These are phyloP conservation scores for Sclerotinia subarctica DNA, from an alignment of 2,329 filamentous ascomycete genomes.

Conservation along the genomic window DNA sequence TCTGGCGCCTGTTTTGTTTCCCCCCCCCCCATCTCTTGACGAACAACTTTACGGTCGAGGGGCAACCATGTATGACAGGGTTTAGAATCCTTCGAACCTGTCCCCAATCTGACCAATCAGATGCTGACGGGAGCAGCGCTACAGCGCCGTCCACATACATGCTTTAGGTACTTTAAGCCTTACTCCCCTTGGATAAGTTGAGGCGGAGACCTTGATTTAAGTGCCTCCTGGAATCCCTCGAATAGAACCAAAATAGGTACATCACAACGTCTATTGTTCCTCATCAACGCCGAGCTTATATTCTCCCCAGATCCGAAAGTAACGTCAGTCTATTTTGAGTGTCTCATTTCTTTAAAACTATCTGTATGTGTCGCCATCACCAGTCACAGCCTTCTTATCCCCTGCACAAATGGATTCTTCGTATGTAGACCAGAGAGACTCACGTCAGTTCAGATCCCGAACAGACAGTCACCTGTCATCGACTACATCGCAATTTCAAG, in stretches of 20 bases:
- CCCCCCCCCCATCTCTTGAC: conserved; percentile 19
- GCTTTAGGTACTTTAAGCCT: conserved; percentile 32
- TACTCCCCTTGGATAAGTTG: conserved; percentile 30
- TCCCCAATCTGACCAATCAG: conserved; percentile 21
- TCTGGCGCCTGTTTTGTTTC: conserved; percentile 23
- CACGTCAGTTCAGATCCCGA: conserved; percentile 38
- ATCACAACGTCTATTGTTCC: conserved; percentile 29
- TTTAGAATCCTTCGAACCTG: conserved; percentile 17
- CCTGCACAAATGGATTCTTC: conserved; percentile 35
- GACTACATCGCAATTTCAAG: conserved; percentile 35
- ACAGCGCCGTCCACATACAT: conserved; percentile 21
- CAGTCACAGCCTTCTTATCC: conserved; percentile 34
- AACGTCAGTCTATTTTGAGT: conserved; percentile 22
- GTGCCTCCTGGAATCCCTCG: conserved; percentile 34
- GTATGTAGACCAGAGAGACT: conserved; percentile 39
- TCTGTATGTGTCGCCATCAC: conserved; percentile 30
- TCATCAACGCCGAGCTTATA: conserved; percentile 21
- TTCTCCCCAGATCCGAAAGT: conserved; percentile 21
- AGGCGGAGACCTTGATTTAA: conserved; percentile 33
- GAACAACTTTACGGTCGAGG: conserved; percentile 16
- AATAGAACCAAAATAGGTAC: conserved; percentile 35
- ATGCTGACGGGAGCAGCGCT: conserved; percentile 20
- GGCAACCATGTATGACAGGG: conserved; percentile 17
- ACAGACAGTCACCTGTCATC: conserved; percentile 37
- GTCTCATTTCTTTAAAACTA: conserved; percentile 26